These are phyloP conservation scores for Fusarium mangiferae DNA, from an alignment of 2,329 filamentous ascomycete species.

Conservation along the genomic window DNA sequence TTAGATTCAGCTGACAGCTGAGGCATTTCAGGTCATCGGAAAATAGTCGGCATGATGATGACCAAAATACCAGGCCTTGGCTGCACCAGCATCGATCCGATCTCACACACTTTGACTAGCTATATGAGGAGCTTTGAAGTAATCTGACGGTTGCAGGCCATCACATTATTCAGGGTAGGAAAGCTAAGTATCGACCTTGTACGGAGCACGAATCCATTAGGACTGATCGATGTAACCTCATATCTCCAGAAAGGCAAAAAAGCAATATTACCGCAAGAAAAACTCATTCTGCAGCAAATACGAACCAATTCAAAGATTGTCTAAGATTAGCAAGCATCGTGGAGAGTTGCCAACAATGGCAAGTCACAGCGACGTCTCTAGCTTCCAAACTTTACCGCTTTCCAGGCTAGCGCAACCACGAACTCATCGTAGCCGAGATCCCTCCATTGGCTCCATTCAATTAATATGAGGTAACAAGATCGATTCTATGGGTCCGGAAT, in stretches of 20 bases:
- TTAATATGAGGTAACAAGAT: constrained; percentile 9
- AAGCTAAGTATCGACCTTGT: no score
- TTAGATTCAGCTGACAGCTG: not conserved
- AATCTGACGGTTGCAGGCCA: fast-evolving
- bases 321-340: not conserved
- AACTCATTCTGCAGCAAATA: no score
- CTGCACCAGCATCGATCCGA: fast-evolving
- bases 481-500: constrained; percentile 4
- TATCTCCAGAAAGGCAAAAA: no score
- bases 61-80: fast-evolving
- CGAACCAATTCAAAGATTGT: no score
- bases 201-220: no score
- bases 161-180: no score
- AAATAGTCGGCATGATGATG: not conserved
- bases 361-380: not conserved
- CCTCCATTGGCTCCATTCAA: not conserved
- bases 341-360: not conserved
- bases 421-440: not conserved
- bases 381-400: not conserved
- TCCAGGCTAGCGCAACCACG: not conserved
- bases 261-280: no score
- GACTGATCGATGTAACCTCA: no score
- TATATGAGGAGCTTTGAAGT: fast-evolving
- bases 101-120: fast-evolving
- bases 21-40: not conserved